Evolutionary conservation across 1,284 basidiomycete species (phyloP).

Genomic region (Fomitopsis betulina): DNA sequence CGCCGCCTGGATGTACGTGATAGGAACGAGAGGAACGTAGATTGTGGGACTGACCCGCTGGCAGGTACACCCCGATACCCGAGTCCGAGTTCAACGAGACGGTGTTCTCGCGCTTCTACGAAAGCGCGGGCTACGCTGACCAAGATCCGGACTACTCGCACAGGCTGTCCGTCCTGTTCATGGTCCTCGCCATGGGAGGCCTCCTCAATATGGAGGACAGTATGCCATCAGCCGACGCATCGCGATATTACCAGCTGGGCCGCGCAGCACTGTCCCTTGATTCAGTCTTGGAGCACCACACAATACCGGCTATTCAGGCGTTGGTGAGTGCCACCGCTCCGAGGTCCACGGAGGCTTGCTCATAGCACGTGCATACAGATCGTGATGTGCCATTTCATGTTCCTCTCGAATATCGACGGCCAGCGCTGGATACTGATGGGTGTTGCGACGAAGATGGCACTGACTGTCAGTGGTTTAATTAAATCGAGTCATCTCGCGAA

Average conservation of each 20-base stretch:
- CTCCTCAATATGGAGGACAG: slow-evolving; percentile 42
- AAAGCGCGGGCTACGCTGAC: slow-evolving; percentile 32
- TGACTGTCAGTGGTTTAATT: slow-evolving; percentile 48
- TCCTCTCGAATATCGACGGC: slow-evolving; percentile 57
- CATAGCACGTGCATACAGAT: slow-evolving; percentile 35
- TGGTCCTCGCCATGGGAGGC: slow-evolving; percentile 31
- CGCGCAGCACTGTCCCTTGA: slow-evolving; percentile 55
- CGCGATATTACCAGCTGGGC: slow-evolving; percentile 55
- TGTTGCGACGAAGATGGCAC: slow-evolving; percentile 60
- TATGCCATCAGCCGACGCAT: slow-evolving; percentile 45
- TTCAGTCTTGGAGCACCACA: slow-evolving; percentile 58
- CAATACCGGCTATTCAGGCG: slow-evolving; percentile 58
- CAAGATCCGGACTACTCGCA: slow-evolving; percentile 44
- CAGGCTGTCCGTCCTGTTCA: slow-evolving; percentile 31
- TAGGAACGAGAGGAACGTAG: slow-evolving; percentile 1
- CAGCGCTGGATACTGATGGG: slow-evolving; percentile 69
- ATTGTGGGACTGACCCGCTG: slow-evolving; percentile 9
- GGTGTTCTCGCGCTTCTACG: slow-evolving; percentile 51
- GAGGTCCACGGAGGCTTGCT: slow-evolving; percentile 29
- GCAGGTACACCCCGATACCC: slow-evolving; percentile 58
- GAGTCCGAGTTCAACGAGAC: slow-evolving; percentile 48
- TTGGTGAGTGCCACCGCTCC: slow-evolving; percentile 39
- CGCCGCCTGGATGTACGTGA: slow-evolving; percentile 64
- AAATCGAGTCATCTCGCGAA: background rate
- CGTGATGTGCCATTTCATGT: slow-evolving; percentile 72